phyloP scores from a whole-genome alignment of 2,329 filamentous ascomycete genomes.

The Alternaria panax region DNA sequence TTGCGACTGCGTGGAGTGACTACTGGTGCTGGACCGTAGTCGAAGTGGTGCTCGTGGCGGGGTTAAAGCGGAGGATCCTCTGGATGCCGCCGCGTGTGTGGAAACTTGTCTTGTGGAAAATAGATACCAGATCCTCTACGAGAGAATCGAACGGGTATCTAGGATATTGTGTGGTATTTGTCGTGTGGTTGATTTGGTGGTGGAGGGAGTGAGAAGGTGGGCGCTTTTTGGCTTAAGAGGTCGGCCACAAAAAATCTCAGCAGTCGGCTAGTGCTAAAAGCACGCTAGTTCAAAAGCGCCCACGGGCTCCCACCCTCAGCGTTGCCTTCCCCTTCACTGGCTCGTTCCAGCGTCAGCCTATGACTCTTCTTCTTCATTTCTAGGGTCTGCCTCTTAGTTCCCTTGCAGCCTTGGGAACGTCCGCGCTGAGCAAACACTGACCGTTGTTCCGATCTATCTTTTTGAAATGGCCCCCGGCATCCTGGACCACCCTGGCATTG shows the following conservation, averaged over 20 bases:
- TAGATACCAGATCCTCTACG: conserved; percentile 58
- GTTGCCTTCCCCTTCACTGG: conserved; percentile 23
- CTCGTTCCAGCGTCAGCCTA: conserved; percentile 1
- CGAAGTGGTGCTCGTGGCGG: conserved; percentile 47
- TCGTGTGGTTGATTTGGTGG: conserved; percentile 36
- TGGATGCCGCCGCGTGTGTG: conserved; percentile 50
- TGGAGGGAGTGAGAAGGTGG: conserved; percentile 37
- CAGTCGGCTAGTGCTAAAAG: conserved; percentile 22
- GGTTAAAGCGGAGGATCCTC: conserved; percentile 53
- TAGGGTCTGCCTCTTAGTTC: conserved; percentile 11
- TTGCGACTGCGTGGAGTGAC: conserved; percentile 72
- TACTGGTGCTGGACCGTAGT: conserved; percentile 71
- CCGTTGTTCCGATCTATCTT: conserved; percentile 7
- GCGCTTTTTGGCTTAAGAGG: conserved; percentile 15
- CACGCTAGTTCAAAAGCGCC: conserved; percentile 15
- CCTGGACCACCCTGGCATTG: conserved; percentile 32
- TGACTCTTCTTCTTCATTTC: conserved; percentile 19
- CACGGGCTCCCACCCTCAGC: conserved; percentile 4
- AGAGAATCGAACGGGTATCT: conserved; percentile 56
- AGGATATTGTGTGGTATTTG: conserved; percentile 40
- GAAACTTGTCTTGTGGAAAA: conserved; percentile 44
- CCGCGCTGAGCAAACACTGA: conserved; percentile 15
- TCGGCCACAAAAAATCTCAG: conserved; percentile 24
- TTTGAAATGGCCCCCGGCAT: conserved; percentile 46
- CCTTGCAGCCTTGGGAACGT: conserved; percentile 10